Base-by-base conservation (phyloP, 768 basidiomycete genomes). In the Rhodotorula taiwanensis region DNA sequence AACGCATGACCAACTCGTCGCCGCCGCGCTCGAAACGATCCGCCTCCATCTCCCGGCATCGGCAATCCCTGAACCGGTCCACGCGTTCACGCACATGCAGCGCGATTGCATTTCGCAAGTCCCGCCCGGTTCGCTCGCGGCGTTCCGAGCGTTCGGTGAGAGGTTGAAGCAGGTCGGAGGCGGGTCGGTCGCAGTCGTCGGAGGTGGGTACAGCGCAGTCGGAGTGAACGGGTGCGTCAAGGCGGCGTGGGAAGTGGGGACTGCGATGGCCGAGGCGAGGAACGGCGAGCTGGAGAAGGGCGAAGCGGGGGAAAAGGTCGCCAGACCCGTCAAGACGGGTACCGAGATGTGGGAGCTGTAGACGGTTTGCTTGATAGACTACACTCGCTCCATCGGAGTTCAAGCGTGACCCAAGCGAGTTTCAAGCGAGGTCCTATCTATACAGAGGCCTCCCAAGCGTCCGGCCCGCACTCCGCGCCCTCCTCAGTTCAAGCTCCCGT, bases 151-250 rank as follows among this genome's bases (percentile, higher is more conserved):
- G 25, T 51, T 58, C 36, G 49, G 42, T 0, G 20, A 13, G 23
- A 5, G 64, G 4, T 45, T 65, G 11, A 4, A 28, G 4, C 20
- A 27, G 4, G 61, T 27, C 4, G 55, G 53, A 9, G 56, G 31
- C 10, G 36, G 36, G 36, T 16, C 10, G 21, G 57, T 69, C 16
- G 60, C 42, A 0, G 57, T 69, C 16, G 67, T 59, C 10, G 67
- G 67, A 0, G 67, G 67, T 0, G 67, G 67, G 16, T 57, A 55
- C 36, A 47, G 30, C 0, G 57, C 47, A 1, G 60, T 69, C 0
- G 67, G 67, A 1, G 63, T 65, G 1, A 69, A 69, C 25, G 67
- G 67, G 5, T 58, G 57, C 33, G 63, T 69, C 21, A 65, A 56
- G 58, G 49, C 42, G 1, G 63, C 44, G 15, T 59, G 57, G 64